A percentile compares a stretch with the other conserved stretches of the same genome.
Evolutionary conservation across 371 early-diverging fungal genomes (phyloP).

Genomic region (Actinomortierella ambigua): DNA sequence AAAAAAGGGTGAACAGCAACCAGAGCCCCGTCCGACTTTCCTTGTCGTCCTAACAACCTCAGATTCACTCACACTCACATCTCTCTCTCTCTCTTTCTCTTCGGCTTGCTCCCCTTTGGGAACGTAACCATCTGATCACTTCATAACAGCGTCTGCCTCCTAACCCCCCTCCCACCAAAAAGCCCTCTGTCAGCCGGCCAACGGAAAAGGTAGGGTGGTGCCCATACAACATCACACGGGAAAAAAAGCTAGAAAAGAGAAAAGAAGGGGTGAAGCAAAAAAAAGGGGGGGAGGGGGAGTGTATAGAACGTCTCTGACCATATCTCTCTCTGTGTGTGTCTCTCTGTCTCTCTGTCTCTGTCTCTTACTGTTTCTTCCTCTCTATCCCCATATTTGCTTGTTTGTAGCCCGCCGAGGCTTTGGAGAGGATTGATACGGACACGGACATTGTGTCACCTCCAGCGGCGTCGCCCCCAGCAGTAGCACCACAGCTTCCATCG

Average conservation of each 20-base stretch:
- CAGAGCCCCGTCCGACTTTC: too few species aligned
- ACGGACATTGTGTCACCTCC: conserved; percentile 15
- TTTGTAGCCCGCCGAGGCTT: conserved; percentile 1
- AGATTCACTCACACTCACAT: too few species aligned
- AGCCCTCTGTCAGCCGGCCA: conserved; percentile 12
- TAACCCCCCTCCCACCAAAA: conserved; percentile 25
- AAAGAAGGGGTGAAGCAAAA: too few species aligned
- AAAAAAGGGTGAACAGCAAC: too few species aligned
- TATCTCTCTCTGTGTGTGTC: too few species aligned
- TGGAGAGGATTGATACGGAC: conserved; percentile 26
- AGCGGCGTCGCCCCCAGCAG: conserved; percentile 17
- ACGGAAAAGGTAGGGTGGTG: conserved; percentile 6
- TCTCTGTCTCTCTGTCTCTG: too few species aligned
- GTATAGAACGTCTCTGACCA: too few species aligned
- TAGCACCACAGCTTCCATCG: conserved; percentile 4
- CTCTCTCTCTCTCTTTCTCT: not conserved
- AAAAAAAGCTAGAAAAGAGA: too few species aligned
- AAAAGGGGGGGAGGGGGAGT: too few species aligned
- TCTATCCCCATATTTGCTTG: not conserved
- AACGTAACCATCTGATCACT: not conserved
- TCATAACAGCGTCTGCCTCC: conserved; percentile 33
- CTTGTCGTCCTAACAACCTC: too few species aligned
- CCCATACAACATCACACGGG: too few species aligned
- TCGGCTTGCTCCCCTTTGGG: not conserved
- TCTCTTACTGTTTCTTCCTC: too few species aligned